These are phyloP conservation scores for Austropuccinia psidii DNA, from an alignment of 1,284 basidiomycete species.

Conservation along the genomic window DNA sequence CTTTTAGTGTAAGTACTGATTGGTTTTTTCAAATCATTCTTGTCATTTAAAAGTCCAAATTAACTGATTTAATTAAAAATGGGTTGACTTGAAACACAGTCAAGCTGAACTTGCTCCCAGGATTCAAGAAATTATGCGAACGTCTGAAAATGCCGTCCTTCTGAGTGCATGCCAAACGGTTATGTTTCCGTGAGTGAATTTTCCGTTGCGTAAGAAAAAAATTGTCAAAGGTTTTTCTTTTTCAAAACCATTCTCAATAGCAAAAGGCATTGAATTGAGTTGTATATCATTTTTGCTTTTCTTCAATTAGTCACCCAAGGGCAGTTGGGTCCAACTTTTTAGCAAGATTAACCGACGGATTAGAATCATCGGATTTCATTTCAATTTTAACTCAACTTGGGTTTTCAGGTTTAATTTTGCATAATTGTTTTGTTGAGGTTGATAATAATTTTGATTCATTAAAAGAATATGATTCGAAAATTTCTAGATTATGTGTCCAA, in stretches of 20 bases:
- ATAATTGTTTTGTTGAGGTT: conserved; percentile 19
- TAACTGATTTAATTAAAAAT: not conserved
- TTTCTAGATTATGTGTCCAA: conserved; percentile 27
- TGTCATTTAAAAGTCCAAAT: not conserved
- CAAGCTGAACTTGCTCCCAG: conserved; percentile 26
- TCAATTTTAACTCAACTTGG: conserved; percentile 26
- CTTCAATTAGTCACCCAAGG: conserved; percentile 15
- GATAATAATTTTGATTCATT: not conserved
- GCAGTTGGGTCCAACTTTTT: conserved; percentile 18
- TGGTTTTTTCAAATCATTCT: not conserved
- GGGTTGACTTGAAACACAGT: not conserved
- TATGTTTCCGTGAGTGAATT: conserved; percentile 28
- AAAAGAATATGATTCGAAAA: conserved; percentile 20
- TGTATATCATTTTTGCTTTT: not conserved
- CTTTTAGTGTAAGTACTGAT: conserved; percentile 26
- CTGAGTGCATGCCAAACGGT: conserved; percentile 34
- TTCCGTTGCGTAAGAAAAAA: not conserved
- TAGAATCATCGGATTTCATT: conserved; percentile 23
- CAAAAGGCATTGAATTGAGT: not conserved
- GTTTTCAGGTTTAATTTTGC: conserved; percentile 15
- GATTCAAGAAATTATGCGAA: conserved; percentile 33
- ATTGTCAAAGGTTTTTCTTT: too few species aligned
- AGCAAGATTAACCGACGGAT: conserved; percentile 16
- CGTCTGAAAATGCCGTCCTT: conserved; percentile 23
- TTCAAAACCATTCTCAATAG: not conserved